These are phyloP conservation scores for Cymbopogon flexuosus DNA, from an alignment of 202 grass and related monocot species.

Conservation along the genomic window DNA sequence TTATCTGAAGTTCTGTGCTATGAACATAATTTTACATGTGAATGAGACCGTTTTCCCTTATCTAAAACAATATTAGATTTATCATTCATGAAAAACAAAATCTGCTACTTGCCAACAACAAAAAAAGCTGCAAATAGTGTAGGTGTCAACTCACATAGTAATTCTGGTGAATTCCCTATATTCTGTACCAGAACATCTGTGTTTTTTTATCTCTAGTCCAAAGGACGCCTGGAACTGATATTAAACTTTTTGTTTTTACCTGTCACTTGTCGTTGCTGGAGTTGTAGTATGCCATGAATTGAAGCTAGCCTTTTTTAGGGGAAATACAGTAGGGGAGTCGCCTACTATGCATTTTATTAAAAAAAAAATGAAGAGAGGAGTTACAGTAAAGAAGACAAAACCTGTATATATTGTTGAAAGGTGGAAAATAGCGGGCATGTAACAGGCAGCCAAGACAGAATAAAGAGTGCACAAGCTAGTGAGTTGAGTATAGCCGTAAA, in stretches of 20 bases:
- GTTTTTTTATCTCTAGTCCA: background rate
- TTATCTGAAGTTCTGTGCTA: background rate
- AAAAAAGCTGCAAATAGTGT: slow-evolving; percentile 5
- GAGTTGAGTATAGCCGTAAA: background rate
- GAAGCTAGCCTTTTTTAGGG: background rate
- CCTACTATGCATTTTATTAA: background rate
- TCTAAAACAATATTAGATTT: background rate
- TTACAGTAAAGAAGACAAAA: background rate
- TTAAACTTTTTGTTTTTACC: background rate
- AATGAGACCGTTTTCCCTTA: background rate
- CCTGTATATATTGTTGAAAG: background rate
- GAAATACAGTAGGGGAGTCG: background rate
- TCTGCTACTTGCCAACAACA: background rate
- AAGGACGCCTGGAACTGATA: background rate
- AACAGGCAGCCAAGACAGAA: background rate
- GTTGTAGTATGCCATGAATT: background rate
- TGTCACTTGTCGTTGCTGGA: background rate
- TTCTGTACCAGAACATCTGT: background rate
- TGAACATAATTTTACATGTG: background rate
- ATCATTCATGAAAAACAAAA: background rate
- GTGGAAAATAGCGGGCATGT: background rate
- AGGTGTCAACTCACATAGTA: background rate
- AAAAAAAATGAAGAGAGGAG: background rate
- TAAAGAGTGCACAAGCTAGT: background rate
- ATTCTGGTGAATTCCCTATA: background rate